These are phyloP conservation scores for Suhomyces canberraensis DNA, from an alignment of 805 yeast species.

Conservation along the genomic window DNA sequence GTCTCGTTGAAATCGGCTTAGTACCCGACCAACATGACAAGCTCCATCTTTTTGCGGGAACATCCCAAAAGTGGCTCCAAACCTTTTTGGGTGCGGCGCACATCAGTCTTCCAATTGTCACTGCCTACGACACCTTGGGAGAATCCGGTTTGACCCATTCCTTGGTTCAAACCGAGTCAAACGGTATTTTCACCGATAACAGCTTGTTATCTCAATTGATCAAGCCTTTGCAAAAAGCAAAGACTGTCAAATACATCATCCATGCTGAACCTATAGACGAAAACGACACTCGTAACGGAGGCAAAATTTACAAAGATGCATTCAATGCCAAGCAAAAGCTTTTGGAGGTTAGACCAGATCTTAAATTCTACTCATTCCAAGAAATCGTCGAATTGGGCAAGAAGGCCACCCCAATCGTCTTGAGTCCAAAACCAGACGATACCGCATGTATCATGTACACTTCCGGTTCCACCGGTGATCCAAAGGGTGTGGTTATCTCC, in stretches of 20 bases:
- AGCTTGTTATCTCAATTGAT: conserved; percentile 62
- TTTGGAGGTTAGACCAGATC: conserved; percentile 68
- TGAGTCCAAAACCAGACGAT: conserved; percentile 48
- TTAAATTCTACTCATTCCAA: conserved; percentile 59
- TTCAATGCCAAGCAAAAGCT: conserved; percentile 56
- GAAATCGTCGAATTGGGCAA: conserved; percentile 67
- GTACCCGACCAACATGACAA: conserved; percentile 56
- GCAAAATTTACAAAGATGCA: conserved; percentile 59
- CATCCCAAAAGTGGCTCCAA: conserved; percentile 90
- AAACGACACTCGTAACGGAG: conserved; percentile 61
- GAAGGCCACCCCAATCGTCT: conserved; percentile 23
- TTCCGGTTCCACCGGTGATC: conserved; percentile 82
- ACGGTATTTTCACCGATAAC: conserved; percentile 82
- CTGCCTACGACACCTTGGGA: conserved; percentile 95
- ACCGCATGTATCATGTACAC: conserved; percentile 80
- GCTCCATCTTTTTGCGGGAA: conserved; percentile 82
- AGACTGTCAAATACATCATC: conserved; percentile 62
- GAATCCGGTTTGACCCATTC: conserved; percentile 86
- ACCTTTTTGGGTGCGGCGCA: conserved; percentile 73
- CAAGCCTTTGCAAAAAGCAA: conserved; percentile 67
- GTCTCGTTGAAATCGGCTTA: conserved; percentile 72
- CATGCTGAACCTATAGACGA: conserved; percentile 61
- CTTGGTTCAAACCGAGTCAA: conserved; percentile 73
- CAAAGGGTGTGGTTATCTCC: conserved; percentile 75
- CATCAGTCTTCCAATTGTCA: conserved; percentile 82